Percentiles rank a stretch among this genome's conserved stretches.
These are phyloP conservation scores for Candida boleticola DNA, from an alignment of 805 yeast species.

Conservation along the genomic window DNA sequence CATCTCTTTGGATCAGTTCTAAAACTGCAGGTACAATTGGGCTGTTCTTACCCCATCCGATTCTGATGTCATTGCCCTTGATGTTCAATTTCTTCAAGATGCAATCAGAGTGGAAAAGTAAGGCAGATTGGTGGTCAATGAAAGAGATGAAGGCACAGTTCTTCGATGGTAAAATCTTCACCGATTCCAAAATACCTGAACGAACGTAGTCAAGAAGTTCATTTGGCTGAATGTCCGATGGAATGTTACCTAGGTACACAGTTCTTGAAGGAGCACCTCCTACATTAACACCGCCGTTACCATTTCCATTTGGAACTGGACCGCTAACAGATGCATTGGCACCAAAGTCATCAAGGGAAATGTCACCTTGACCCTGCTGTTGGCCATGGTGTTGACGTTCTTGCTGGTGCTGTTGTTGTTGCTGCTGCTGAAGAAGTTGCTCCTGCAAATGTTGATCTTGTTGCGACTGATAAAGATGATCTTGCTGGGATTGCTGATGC, in stretches of 20 bases:
- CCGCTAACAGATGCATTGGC: too few species aligned
- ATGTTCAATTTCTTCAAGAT: constrained; percentile 78
- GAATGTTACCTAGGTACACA: constrained; percentile 86
- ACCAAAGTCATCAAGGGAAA: constrained; percentile 21
- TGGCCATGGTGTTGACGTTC: constrained; percentile 21
- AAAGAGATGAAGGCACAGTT: constrained; percentile 90
- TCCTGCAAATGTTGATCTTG: constrained; percentile 14
- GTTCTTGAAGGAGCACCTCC: constrained; percentile 69
- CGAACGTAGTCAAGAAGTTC: constrained; percentile 88
- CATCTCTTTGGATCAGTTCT: constrained; percentile 74
- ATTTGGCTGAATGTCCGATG: constrained; percentile 73
- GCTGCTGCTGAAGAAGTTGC: constrained; percentile 15
- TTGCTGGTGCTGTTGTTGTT: constrained; percentile 12
- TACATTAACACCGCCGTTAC: constrained; percentile 10
- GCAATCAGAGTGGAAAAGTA: constrained; percentile 91
- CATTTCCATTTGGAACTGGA: too few species aligned
- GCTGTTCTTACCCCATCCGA: constrained; percentile 91
- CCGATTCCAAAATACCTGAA: constrained; percentile 82
- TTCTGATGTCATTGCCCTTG: constrained; percentile 74
- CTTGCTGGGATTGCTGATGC: constrained; percentile 10
- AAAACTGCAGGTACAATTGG: constrained; percentile 73
- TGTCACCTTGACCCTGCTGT: too few species aligned
- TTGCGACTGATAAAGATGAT: constrained; percentile 10
- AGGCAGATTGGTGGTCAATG: constrained; percentile 83
- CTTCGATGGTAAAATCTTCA: constrained; percentile 75